Evolutionary conservation across 306 rosid species (phyloP).

Genomic region (Sindora glabra): DNA sequence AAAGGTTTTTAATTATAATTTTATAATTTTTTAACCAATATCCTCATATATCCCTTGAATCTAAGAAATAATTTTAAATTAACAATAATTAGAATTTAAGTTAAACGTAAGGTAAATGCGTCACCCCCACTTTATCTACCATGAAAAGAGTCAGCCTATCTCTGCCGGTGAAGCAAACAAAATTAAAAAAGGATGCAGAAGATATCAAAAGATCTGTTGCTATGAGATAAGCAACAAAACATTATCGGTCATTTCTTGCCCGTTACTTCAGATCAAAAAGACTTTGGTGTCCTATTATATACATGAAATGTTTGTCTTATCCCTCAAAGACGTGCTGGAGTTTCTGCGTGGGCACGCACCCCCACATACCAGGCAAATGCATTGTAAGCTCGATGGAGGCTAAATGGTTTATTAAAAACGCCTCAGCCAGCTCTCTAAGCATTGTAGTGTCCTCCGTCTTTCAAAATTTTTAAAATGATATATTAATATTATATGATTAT

Average conservation of each 20-base stretch:
- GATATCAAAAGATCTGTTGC: neutral
- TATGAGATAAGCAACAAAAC: neutral
- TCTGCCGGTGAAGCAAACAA: conserved; percentile 1
- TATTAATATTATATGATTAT: too few species aligned
- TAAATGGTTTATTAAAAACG: neutral
- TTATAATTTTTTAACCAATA: too few species aligned
- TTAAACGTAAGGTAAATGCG: conserved; percentile 4
- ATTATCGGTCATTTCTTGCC: neutral
- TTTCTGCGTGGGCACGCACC: neutral
- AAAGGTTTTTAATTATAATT: too few species aligned
- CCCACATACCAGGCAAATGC: neutral
- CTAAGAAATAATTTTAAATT: too few species aligned
- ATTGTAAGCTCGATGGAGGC: conserved; percentile 3
- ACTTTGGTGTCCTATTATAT: neutral
- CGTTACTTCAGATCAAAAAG: neutral
- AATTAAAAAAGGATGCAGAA: neutral
- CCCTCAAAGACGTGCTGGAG: neutral
- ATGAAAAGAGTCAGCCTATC: conserved; percentile 10
- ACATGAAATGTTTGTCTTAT: neutral
- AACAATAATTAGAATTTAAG: too few species aligned
- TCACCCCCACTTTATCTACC: conserved; percentile 10
- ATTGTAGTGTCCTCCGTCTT: too few species aligned
- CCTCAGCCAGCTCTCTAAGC: neutral
- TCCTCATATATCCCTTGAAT: too few species aligned
- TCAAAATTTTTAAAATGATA: too few species aligned